Evolutionary conservation across 176 grass and related monocot species (phyloP).

Genomic region (Raddia distichophylla): DNA sequence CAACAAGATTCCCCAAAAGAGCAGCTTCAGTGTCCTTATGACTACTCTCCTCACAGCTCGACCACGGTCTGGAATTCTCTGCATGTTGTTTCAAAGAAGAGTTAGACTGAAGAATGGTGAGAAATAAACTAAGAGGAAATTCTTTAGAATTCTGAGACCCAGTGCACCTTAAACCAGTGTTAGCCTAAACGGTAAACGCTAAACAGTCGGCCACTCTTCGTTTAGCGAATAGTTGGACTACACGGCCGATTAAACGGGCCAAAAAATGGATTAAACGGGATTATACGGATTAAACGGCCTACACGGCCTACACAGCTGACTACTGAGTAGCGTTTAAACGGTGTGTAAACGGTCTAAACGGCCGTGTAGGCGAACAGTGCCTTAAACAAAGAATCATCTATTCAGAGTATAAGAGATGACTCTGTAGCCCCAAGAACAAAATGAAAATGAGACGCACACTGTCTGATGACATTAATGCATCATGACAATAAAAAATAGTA

Average conservation of each 20-base stretch:
- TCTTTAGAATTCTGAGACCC: background rate
- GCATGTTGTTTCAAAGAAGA: conserved; percentile 21
- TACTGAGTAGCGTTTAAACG: too few relatives aligned
- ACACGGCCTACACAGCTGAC: too few relatives aligned
- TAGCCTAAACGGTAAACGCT: too few relatives aligned
- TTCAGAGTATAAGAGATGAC: background rate
- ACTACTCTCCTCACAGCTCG: conserved; percentile 66
- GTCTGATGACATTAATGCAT: background rate
- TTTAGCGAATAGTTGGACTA: too few relatives aligned
- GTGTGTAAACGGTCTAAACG: too few relatives aligned
- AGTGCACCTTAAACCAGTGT: background rate
- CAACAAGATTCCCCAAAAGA: conserved; percentile 90
- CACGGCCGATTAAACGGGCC: too few relatives aligned
- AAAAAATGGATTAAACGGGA: too few relatives aligned
- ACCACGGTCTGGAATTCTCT: conserved; percentile 75
- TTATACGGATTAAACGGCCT: too few relatives aligned
- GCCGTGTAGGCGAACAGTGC: too few relatives aligned
- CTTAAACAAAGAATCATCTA: background rate
- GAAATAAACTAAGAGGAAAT: background rate
- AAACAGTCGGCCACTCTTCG: too few relatives aligned
- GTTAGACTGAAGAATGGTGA: background rate
- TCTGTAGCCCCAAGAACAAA: background rate
- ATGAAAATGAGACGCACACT: background rate
- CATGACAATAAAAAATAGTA: background rate
- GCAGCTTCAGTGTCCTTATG: conserved; percentile 73